These are phyloP conservation scores for Acidiella bohemica DNA, from an alignment of 495 filamentous ascomycete genomes.

Conservation along the genomic window DNA sequence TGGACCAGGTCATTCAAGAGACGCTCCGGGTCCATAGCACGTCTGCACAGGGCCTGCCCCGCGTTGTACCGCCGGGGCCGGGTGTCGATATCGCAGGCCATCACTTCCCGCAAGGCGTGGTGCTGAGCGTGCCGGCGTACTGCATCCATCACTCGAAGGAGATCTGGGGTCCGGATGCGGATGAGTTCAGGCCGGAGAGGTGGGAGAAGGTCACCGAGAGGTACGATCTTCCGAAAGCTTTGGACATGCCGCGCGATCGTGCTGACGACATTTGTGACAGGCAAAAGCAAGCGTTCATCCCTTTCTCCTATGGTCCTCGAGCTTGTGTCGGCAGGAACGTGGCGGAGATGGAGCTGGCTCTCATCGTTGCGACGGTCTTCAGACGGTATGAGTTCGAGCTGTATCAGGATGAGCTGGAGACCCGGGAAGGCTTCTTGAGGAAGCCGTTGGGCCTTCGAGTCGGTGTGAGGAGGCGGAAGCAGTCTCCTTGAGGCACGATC, in stretches of 20 bases:
- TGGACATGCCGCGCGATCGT: too few relatives aligned
- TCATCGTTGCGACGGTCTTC: slow-evolving; percentile 67
- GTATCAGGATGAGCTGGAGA: slow-evolving; percentile 59
- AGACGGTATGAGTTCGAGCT: slow-evolving; percentile 61
- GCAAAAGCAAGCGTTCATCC: slow-evolving; percentile 71
- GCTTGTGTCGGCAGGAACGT: slow-evolving; percentile 78
- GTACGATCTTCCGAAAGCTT: slow-evolving; percentile 18
- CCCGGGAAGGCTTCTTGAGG: slow-evolving; percentile 75
- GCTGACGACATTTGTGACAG: slow-evolving; percentile 21
- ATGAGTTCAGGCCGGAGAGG: slow-evolving; percentile 63
- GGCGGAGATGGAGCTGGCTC: slow-evolving; percentile 83
- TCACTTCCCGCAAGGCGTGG: slow-evolving; percentile 60
- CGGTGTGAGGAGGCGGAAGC: slow-evolving; percentile 45
- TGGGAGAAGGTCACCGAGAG: slow-evolving; percentile 41
- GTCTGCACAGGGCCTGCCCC: slow-evolving; percentile 75
- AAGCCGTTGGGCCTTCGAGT: slow-evolving; percentile 70
- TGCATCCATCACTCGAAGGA: slow-evolving; percentile 69
- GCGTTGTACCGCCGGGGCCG: slow-evolving; percentile 52
- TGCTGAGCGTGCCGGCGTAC: slow-evolving; percentile 74
- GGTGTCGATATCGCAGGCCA: slow-evolving; percentile 44
- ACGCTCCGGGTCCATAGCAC: slow-evolving; percentile 83
- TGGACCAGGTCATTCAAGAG: slow-evolving; percentile 72
- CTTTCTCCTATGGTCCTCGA: slow-evolving; percentile 69
- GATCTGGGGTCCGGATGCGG: slow-evolving; percentile 75
- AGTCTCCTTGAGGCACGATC: too few relatives aligned